Evolutionary conservation across 2,329 filamentous ascomycete species (phyloP).

Genomic region (Aspergillus aculeatus): DNA sequence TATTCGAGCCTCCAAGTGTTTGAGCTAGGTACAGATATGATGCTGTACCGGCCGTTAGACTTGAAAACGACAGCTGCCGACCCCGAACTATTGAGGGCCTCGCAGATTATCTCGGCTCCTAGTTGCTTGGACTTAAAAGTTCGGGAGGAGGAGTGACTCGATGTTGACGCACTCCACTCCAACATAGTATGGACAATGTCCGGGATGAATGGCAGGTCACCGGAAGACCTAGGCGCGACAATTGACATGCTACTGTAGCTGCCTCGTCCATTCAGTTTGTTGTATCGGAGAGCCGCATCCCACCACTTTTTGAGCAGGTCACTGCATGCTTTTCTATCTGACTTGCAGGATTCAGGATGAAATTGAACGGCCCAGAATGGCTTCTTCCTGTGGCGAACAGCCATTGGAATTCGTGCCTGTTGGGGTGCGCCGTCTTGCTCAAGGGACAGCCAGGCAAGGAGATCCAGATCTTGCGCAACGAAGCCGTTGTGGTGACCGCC

Average conservation of each 20-base stretch:
- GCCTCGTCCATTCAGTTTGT: conserved; percentile 36
- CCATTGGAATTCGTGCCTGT: conserved; percentile 65
- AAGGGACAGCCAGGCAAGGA: conserved; percentile 62
- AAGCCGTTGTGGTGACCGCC: conserved; percentile 14
- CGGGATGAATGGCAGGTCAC: conserved; percentile 22
- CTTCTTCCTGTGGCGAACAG: conserved; percentile 62
- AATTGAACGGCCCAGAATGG: conserved; percentile 90
- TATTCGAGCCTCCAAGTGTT: conserved; percentile 41
- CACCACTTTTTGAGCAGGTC: conserved; percentile 75
- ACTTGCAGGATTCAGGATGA: conserved; percentile 87
- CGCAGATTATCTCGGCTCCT: conserved; percentile 35
- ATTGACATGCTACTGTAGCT: conserved; percentile 20
- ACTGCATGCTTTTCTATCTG: conserved; percentile 57
- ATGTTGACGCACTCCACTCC: conserved; percentile 33
- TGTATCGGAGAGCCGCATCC: conserved; percentile 62
- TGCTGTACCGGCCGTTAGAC: conserved; percentile 43
- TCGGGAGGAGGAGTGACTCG: conserved; percentile 26
- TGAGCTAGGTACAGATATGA: conserved; percentile 37
- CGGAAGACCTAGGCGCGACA: conserved; percentile 20
- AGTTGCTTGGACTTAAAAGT: conserved; percentile 23
- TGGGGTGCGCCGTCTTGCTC: conserved; percentile 38
- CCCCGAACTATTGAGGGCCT: conserved; percentile 33
- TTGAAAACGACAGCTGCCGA: conserved; percentile 41
- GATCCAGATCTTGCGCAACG: conserved; percentile 38
- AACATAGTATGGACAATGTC: conserved; percentile 50